Evolutionary conservation across 768 basidiomycete genomes (phyloP).

Genomic region (Holtermannia corniformis): DNA sequence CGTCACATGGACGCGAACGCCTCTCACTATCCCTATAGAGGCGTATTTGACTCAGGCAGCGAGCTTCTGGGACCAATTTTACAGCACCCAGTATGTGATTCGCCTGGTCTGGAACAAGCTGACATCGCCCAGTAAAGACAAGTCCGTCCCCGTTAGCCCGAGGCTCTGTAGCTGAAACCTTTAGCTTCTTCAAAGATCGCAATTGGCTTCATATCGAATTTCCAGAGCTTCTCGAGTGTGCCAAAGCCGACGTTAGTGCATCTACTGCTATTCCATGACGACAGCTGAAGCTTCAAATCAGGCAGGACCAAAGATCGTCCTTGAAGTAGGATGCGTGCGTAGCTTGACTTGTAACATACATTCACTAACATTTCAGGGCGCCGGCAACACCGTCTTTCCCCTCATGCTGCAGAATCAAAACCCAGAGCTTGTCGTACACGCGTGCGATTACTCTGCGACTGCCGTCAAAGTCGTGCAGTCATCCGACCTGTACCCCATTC

Average conservation of each 20-base stretch:
- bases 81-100: conserved; percentile 57
- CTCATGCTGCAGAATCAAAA: conserved; percentile 75
- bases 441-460: conserved; percentile 83
- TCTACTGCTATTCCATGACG: background rate
- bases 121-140: background rate
- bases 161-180: background rate
- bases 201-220: conserved; percentile 97
- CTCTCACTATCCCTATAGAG: no score
- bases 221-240: conserved; percentile 67
- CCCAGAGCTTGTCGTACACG: conserved; percentile 59
- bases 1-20: no score
- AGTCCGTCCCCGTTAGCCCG: background rate
- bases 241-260: conserved; percentile 53
- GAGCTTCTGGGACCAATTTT: conserved; percentile 76
- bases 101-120: background rate
- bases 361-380: conserved; percentile 52
- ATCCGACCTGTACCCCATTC: conserved; percentile 59
- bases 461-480: conserved; percentile 85
- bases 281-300: conserved; percentile 32
- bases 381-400: conserved; percentile 91
- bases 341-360: background rate
- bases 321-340: conserved; percentile 76
- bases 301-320: conserved; percentile 68
- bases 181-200: conserved; percentile 86
- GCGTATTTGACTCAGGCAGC: conserved; percentile 37